Conservation (phyloP, 2,329 filamentous ascomycete species). For the Paraphoma chrysanthemicola region DNA sequence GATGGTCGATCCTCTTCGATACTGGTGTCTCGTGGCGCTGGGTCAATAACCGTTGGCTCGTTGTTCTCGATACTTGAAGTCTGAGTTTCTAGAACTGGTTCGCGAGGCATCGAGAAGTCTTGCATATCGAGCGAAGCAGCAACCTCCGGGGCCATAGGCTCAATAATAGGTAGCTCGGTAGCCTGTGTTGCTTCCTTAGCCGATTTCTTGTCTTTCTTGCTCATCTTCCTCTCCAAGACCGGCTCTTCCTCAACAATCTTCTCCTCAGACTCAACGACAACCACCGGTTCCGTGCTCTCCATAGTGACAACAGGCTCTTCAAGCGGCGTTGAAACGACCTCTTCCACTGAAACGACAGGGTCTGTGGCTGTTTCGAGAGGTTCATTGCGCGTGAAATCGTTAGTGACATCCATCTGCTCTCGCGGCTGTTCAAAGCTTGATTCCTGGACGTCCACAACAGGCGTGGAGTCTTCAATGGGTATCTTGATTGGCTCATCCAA, state of each 20-base stretch:
- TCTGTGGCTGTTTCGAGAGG: background rate
- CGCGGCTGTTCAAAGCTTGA: background rate
- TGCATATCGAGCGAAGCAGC: background rate
- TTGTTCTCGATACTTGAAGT: background rate
- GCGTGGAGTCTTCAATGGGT: background rate
- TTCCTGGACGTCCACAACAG: background rate
- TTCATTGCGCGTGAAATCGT: background rate
- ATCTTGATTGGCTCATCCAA: slow-evolving; percentile 4
- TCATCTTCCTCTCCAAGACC: slow-evolving; percentile 4
- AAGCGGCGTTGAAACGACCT: background rate
- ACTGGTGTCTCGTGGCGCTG: background rate
- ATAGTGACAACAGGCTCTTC: background rate
- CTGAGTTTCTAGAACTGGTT: background rate
- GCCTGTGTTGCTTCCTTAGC: slow-evolving; percentile 7
- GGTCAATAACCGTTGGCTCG: too few species aligned
- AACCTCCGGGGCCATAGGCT: background rate
- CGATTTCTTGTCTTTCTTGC: slow-evolving; percentile 24
- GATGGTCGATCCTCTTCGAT: slow-evolving; percentile 1
- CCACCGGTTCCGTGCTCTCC: background rate
- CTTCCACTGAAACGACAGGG: slow-evolving; percentile 3
- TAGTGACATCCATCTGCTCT: background rate
- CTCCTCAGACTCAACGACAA: background rate
- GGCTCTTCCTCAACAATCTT: background rate
- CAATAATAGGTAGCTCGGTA: background rate
- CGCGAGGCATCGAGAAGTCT: background rate